These are phyloP conservation scores for Penicillium glabrum DNA, from an alignment of 2,329 filamentous ascomycete genomes.

Conservation along the genomic window DNA sequence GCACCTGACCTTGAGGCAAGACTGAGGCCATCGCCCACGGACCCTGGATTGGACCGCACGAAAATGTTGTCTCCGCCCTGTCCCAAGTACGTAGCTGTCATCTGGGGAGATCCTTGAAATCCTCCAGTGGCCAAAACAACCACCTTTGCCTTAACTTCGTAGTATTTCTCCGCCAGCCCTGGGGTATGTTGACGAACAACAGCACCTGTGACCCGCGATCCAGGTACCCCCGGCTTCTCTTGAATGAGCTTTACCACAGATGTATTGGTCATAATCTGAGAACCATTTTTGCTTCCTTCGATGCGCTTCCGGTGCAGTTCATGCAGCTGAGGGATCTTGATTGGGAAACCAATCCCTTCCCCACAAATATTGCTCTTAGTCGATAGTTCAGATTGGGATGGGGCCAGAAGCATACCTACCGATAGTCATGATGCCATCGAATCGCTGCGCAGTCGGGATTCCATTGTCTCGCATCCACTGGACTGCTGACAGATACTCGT, in stretches of 20 bases:
- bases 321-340: conserved; percentile 25
- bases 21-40: conserved; percentile 26
- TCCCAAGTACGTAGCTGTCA: conserved; percentile 23
- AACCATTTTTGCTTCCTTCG: conserved; percentile 13
- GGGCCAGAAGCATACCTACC: conserved; percentile 8
- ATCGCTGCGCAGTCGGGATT: conserved; percentile 23
- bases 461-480: conserved; percentile 31
- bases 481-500: conserved; percentile 27
- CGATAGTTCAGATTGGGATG: no score
- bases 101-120: conserved; percentile 22
- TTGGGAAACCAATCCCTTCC: conserved; percentile 27
- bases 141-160: conserved; percentile 16
- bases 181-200: conserved; percentile 13
- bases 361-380: neutral
- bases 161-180: conserved; percentile 4
- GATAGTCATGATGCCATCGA: conserved; percentile 31
- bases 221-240: conserved; percentile 16
- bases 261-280: conserved; percentile 20
- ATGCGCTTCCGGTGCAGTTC: conserved; percentile 19
- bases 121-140: conserved; percentile 29
- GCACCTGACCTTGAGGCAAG: conserved; percentile 24
- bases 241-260: conserved; percentile 25
- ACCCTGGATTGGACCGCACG: conserved; percentile 26
- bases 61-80: conserved; percentile 28
- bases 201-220: conserved; percentile 24